Percentiles rank a stretch among this genome's conserved stretches.
phyloP scores from a whole-genome alignment of 1,139 yeast genomes.

The Kluyveromyces sp. region DNA sequence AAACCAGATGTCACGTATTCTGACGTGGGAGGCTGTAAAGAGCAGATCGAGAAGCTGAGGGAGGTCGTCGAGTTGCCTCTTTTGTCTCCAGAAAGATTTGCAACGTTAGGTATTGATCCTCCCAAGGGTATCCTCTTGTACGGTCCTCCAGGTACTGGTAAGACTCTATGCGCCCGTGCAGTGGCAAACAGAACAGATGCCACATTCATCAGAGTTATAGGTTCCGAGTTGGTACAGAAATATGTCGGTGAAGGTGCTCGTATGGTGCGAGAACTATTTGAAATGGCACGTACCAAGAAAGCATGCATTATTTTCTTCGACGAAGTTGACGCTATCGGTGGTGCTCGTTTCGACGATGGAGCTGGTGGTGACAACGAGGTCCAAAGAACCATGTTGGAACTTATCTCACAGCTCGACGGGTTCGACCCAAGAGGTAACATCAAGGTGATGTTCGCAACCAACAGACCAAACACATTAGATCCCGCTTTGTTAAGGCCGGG shows the following conservation, averaged over 20 bases:
- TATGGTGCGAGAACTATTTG: conserved; percentile 96
- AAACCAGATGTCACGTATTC: conserved; percentile 88
- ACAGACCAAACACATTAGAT: conserved; percentile 94
- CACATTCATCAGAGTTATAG: conserved; percentile 94
- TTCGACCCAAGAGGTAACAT: conserved; percentile 98
- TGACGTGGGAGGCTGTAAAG: conserved; percentile 97
- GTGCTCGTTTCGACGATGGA: conserved; percentile 97
- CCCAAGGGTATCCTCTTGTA: conserved; percentile 93
- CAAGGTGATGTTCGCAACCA: conserved; percentile 98
- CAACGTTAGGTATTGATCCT: conserved; percentile 93
- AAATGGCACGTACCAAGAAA: conserved; percentile 96
- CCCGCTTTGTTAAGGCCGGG: conserved; percentile 98
- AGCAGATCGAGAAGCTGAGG: conserved; percentile 91
- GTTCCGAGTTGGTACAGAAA: conserved; percentile 94
- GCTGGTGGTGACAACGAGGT: conserved; percentile 99
- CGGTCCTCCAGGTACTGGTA: conserved; percentile 99
- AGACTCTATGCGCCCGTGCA: conserved; percentile 95
- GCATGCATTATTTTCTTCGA: conserved; percentile 92
- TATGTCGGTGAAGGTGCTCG: conserved; percentile 99
- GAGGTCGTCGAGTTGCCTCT: conserved; percentile 96
- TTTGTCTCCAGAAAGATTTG: conserved; percentile 92
- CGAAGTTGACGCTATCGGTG: conserved; percentile 98
- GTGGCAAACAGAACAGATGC: conserved; percentile 99
- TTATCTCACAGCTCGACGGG: conserved; percentile 94
- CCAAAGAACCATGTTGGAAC: conserved; percentile 97